Evolutionary conservation across 495 filamentous ascomycete species (phyloP).

Genomic region (Pseudotulostoma volvatum): DNA sequence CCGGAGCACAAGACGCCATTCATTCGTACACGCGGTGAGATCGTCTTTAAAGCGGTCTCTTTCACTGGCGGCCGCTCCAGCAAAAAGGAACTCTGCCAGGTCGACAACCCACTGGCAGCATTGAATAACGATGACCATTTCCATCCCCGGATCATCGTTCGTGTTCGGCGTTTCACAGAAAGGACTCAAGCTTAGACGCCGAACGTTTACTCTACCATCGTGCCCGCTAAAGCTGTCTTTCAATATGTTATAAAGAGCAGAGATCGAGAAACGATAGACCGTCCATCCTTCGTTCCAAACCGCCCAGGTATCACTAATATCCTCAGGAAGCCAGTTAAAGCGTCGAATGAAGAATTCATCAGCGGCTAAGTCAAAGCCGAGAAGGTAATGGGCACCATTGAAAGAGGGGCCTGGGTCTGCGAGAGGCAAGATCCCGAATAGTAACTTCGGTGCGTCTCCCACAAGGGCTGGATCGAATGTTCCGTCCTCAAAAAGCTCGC

Average conservation of each 20-base stretch:
- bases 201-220: background rate
- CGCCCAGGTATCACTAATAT: slow-evolving; percentile 12
- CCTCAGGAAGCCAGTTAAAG: slow-evolving; percentile 13
- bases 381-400: slow-evolving; percentile 11
- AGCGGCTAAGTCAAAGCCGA: slow-evolving; percentile 16
- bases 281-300: slow-evolving; percentile 17
- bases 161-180: slow-evolving; percentile 6
- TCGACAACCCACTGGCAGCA: slow-evolving; percentile 22
- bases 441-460: slow-evolving; percentile 7
- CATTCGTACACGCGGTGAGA: slow-evolving; percentile 8
- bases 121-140: slow-evolving; percentile 20
- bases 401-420: slow-evolving; percentile 5
- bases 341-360: slow-evolving; percentile 15
- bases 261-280: slow-evolving; percentile 10
- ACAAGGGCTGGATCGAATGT: slow-evolving; percentile 3
- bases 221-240: background rate
- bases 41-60: slow-evolving; percentile 5
- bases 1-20: slow-evolving; percentile 15
- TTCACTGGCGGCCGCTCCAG: background rate
- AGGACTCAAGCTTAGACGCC: slow-evolving; percentile 8
- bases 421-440: slow-evolving; percentile 18
- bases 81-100: slow-evolving; percentile 15
- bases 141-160: slow-evolving; percentile 13
- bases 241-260: slow-evolving; percentile 8
- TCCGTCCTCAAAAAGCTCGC: slow-evolving; percentile 8